These are phyloP conservation scores for Kockiozyma suomiensis DNA, from an alignment of 805 yeast species.

Conservation along the genomic window DNA sequence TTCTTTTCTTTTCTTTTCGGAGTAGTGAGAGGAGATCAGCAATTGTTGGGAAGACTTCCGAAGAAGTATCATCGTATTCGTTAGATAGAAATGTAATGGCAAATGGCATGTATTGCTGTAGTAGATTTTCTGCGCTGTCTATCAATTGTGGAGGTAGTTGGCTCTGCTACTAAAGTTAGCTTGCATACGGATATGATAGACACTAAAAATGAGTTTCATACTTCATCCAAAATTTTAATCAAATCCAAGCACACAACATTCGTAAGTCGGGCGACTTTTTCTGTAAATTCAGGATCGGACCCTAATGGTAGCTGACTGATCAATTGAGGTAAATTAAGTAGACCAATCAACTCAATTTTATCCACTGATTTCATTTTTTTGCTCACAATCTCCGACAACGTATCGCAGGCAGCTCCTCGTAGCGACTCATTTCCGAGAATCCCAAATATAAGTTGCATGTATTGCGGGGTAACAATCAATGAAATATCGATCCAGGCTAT, in stretches of 20 bases:
- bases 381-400: slow-evolving; percentile 65
- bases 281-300: slow-evolving; percentile 67
- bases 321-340: slow-evolving; percentile 67
- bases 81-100: slow-evolving; percentile 70
- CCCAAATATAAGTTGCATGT: slow-evolving; percentile 59
- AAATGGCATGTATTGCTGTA: slow-evolving; percentile 70
- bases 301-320: slow-evolving; percentile 46
- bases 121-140: slow-evolving; percentile 31
- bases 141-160: slow-evolving; percentile 36
- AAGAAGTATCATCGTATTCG: slow-evolving; percentile 86
- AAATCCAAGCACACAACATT: slow-evolving; percentile 77
- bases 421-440: slow-evolving; percentile 51
- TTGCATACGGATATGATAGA: slow-evolving; percentile 37
- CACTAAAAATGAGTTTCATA: neutral
- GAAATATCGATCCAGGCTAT: slow-evolving; percentile 85
- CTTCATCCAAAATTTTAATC: slow-evolving; percentile 62
- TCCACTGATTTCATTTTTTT: slow-evolving; percentile 78
- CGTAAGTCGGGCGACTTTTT: slow-evolving; percentile 71
- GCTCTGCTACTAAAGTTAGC: slow-evolving; percentile 37
- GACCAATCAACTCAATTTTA: slow-evolving; percentile 66
- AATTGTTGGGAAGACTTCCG: slow-evolving; percentile 79
- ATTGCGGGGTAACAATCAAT: slow-evolving; percentile 64
- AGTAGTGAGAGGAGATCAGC: slow-evolving; percentile 71
- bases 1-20: slow-evolving; percentile 54
- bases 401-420: slow-evolving; percentile 58